phyloP scores from a whole-genome alignment of 2,329 filamentous ascomycete genomes.

The Hysterium pulicare region DNA sequence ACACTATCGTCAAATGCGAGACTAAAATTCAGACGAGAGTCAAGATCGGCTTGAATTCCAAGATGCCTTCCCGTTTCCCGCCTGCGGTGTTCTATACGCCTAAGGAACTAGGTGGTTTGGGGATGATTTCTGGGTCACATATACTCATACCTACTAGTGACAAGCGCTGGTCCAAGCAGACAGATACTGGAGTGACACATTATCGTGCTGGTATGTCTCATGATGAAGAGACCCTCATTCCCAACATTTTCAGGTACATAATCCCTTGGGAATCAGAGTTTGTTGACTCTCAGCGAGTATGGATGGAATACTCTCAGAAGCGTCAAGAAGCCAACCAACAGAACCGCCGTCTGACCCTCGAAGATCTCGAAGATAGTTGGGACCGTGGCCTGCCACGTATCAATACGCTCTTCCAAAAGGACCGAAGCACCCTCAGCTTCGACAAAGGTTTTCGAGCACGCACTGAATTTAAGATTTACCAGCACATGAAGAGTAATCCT shows the following conservation, averaged over 20 bases:
- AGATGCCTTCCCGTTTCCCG: slow-evolving; percentile 98
- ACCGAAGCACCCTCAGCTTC: slow-evolving; percentile 92
- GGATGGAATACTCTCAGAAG: slow-evolving; percentile 99
- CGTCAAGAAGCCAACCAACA: slow-evolving; percentile 95
- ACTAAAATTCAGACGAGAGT: slow-evolving; percentile 99
- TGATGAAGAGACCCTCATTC: slow-evolving; percentile 94
- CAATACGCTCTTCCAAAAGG: slow-evolving; percentile 98
- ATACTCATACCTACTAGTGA: slow-evolving; percentile 96
- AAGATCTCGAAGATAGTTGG: slow-evolving; percentile 98
- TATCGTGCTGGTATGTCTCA: slow-evolving; percentile 98
- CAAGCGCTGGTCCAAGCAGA: slow-evolving; percentile 98
- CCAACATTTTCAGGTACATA: slow-evolving; percentile 99
- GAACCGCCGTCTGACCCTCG: slow-evolving; percentile 87
- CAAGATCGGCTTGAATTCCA: slow-evolving; percentile 97
- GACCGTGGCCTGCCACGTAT: slow-evolving; percentile 95
- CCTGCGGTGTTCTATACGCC: slow-evolving; percentile 98
- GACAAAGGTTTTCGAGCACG: slow-evolving; percentile 97
- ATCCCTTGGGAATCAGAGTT: slow-evolving; percentile 99
- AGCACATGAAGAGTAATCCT: slow-evolving; percentile 98
- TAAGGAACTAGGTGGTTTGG: slow-evolving; percentile 92
- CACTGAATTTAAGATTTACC: slow-evolving; percentile 97
- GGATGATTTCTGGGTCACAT: slow-evolving; percentile 98
- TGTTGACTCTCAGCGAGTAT: slow-evolving; percentile 96
- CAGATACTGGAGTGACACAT: slow-evolving; percentile 93
- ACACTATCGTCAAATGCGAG: slow-evolving; percentile 98